phyloP scores from a whole-genome alignment of 2,329 filamentous ascomycete genomes.

The Xylaria sp. region DNA sequence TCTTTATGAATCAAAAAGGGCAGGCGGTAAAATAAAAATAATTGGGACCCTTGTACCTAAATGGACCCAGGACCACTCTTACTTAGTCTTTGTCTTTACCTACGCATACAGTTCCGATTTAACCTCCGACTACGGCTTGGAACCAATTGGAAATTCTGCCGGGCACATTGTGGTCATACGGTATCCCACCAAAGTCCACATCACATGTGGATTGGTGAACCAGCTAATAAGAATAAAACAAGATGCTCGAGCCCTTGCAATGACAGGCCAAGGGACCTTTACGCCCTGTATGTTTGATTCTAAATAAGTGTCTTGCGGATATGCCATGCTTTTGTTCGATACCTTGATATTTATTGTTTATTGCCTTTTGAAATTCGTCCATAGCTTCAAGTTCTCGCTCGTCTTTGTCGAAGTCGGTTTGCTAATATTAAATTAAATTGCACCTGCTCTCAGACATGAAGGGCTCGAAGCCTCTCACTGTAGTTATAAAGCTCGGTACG shows the following conservation, averaged over 20 bases:
- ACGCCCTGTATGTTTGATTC: conserved; percentile 39
- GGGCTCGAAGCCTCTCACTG: conserved; percentile 68
- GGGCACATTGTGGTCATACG: not conserved
- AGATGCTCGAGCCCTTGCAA: conserved; percentile 30
- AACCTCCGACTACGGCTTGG: conserved; percentile 33
- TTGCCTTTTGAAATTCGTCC: conserved; percentile 4
- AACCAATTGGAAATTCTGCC: conserved; percentile 30
- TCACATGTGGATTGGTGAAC: not conserved
- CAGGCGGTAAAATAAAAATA: conserved; percentile 25
- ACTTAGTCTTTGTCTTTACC: not conserved
- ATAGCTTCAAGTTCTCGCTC: not conserved
- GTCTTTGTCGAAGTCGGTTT: not conserved
- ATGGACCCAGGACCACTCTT: too few relatives aligned
- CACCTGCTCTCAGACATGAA: conserved; percentile 65
- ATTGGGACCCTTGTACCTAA: too few relatives aligned
- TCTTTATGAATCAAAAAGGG: conserved; percentile 6
- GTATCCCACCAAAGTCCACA: not conserved
- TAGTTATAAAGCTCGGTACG: conserved; percentile 88
- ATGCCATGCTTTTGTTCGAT: conserved; percentile 6
- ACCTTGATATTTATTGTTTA: too few relatives aligned
- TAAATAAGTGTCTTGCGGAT: too few relatives aligned
- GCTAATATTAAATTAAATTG: conserved; percentile 26
- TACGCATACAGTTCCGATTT: conserved; percentile 18
- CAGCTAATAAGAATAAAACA: not conserved
- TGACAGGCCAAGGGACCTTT: conserved; percentile 34